Evolutionary conservation across 31 red algal species (phyloP).

Genomic region (Odonthalia washingtoniensis): DNA sequence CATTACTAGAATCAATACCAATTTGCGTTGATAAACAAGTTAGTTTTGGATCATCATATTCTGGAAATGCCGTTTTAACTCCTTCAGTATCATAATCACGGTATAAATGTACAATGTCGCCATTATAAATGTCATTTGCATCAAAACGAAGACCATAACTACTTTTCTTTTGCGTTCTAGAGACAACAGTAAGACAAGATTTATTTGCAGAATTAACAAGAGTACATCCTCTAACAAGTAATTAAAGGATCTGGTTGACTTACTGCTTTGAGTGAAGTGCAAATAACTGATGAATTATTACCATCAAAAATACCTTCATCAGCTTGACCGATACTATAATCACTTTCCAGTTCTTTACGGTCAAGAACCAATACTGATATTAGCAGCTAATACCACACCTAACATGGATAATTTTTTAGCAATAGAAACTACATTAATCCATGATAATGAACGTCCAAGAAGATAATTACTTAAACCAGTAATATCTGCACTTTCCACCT

Average conservation of each 20-base stretch:
- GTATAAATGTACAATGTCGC: neutral
- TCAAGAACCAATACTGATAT: neutral
- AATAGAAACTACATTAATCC: neutral
- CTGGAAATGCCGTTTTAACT: neutral
- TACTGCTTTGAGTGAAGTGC: neutral
- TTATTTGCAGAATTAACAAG: neutral
- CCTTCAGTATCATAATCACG: neutral
- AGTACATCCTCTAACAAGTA: neutral
- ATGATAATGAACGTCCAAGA: neutral
- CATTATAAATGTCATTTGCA: neutral
- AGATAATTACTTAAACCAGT: constrained; percentile 3
- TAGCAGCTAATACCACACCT: neutral
- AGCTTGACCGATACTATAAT: neutral
- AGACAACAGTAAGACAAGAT: neutral
- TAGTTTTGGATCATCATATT: neutral
- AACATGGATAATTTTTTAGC: neutral
- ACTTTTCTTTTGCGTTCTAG: neutral
- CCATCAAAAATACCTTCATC: neutral
- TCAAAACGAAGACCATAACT: neutral
- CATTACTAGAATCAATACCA: neutral
- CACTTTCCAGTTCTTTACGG: neutral
- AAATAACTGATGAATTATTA: neutral
- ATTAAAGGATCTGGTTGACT: neutral
- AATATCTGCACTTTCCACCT: neutral
- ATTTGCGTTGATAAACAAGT: constrained; percentile 5